Percentiles rank a stretch among this genome's conserved stretches.
Conservation (phyloP, 208 protist species). For the Acanthamoeba sp. region DNA sequence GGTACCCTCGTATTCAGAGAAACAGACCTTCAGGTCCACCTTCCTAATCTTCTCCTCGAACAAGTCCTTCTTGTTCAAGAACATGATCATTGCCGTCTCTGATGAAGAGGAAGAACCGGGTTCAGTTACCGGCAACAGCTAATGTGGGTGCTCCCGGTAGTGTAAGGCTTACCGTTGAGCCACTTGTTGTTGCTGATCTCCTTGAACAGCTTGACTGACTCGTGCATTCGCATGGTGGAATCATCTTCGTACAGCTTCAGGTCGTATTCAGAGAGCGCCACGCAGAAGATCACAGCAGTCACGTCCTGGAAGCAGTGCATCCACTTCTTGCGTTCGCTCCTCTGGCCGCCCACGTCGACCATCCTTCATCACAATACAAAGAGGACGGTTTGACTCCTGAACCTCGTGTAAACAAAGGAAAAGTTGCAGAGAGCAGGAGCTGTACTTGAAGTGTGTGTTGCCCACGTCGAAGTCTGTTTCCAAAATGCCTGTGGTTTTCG, state of each 20-base stretch:
- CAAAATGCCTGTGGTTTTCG: constrained; percentile 89
- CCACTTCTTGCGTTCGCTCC: constrained; percentile 91
- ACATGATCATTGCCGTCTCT: constrained; percentile 89
- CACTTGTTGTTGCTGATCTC: constrained; percentile 90
- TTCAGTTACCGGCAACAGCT: no score
- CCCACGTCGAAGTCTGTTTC: constrained; percentile 89
- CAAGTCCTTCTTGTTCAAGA: constrained; percentile 91
- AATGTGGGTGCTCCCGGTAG: constrained; percentile 55
- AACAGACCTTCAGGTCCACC: constrained; percentile 82
- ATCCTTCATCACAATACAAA: constrained; percentile 89
- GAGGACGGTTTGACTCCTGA: no score
- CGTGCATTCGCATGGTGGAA: constrained; percentile 88
- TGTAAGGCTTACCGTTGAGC: constrained; percentile 87
- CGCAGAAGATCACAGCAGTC: constrained; percentile 89
- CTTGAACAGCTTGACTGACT: constrained; percentile 89
- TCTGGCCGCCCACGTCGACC: constrained; percentile 93
- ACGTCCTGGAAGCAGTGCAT: constrained; percentile 92
- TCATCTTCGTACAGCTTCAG: constrained; percentile 91
- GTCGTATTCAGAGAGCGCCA: constrained; percentile 89
- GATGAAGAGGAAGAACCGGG: background rate
- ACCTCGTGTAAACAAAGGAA: no score
- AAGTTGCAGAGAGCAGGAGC: constrained; percentile 78
- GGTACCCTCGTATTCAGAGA: constrained; percentile 85
- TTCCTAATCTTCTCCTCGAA: constrained; percentile 90
- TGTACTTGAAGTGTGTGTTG: constrained; percentile 85